Percentiles rank a stretch among this genome's conserved stretches.
phyloP scores from a whole-genome alignment of 148 eudicot species.

The Linanthus parryae region DNA sequence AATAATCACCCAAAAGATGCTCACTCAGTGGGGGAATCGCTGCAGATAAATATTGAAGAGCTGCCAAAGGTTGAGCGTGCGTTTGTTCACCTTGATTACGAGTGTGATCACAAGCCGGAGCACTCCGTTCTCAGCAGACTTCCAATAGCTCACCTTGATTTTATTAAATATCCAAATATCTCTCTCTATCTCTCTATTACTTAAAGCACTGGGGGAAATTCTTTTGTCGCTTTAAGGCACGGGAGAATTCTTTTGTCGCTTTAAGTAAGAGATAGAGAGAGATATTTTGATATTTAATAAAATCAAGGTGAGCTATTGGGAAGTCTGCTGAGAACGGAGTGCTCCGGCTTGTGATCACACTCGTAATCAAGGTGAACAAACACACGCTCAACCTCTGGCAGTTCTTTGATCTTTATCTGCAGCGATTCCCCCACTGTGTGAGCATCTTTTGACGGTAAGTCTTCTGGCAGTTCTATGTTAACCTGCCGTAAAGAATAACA shows the following conservation, averaged over 20 bases:
- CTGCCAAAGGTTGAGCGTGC: conserved; percentile 65
- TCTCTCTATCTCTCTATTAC: no score
- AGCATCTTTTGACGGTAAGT: conserved; percentile 43
- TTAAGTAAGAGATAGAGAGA: no score
- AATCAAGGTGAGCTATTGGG: conserved; percentile 26
- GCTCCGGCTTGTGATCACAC: conserved; percentile 67
- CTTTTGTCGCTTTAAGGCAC: no score
- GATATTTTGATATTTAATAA: conserved; percentile 3
- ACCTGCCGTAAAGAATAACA: no score
- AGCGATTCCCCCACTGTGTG: conserved; percentile 53
- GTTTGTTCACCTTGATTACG: conserved; percentile 62
- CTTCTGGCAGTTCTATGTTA: conserved; percentile 59
- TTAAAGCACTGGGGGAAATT: no score
- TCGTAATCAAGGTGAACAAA: conserved; percentile 58
- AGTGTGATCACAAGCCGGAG: conserved; percentile 74
- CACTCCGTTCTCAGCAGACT: conserved; percentile 49
- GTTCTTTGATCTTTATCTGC: conserved; percentile 55
- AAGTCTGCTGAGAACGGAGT: conserved; percentile 38
- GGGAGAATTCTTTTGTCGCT: no score
- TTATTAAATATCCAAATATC: no score
- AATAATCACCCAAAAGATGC: conserved; percentile 53
- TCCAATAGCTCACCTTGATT: no score
- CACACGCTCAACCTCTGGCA: conserved; percentile 54
- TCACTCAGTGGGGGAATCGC: conserved; percentile 54
- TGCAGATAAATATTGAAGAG: conserved; percentile 61